Evolutionary conservation across 2,329 filamentous ascomycete species (phyloP).

Genomic region (Cordyceps pruinosa): DNA sequence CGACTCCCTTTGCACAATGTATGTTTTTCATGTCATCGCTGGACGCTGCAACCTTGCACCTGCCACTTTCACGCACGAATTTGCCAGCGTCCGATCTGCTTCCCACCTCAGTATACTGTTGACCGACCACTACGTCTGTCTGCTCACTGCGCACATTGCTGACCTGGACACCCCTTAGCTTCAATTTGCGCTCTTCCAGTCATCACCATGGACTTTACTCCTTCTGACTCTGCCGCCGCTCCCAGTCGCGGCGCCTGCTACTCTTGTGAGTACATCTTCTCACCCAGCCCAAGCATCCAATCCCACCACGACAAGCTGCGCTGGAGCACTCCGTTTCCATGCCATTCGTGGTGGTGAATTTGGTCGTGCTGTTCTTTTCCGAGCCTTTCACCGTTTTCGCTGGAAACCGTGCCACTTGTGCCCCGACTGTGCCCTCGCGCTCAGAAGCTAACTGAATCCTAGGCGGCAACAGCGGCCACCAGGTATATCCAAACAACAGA

Average conservation of each 20-base stretch:
- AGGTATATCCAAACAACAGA: slow-evolving; percentile 14
- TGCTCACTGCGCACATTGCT: background rate
- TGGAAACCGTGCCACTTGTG: background rate
- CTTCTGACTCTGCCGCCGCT: slow-evolving; percentile 13
- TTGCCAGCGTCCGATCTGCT: background rate
- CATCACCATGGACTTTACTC: slow-evolving; percentile 36
- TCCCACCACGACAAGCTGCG: background rate
- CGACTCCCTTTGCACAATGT: background rate
- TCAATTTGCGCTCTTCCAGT: background rate
- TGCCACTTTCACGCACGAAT: background rate
- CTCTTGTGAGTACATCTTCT: slow-evolving; percentile 36
- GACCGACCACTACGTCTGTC: background rate
- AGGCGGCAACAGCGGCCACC: slow-evolving; percentile 23
- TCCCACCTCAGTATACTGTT: background rate
- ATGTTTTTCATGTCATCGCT: background rate
- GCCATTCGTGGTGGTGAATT: background rate
- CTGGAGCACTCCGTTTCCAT: background rate
- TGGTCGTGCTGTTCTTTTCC: too few relatives aligned
- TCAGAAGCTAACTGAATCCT: background rate
- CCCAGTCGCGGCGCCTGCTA: slow-evolving; percentile 41
- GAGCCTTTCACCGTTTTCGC: too few relatives aligned
- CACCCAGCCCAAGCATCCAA: background rate
- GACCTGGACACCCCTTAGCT: background rate
- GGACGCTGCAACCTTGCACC: background rate
- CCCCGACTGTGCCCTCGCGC: background rate